Conservation (phyloP, 331 rosid genomes). For the Quercus lobata region DNA sequence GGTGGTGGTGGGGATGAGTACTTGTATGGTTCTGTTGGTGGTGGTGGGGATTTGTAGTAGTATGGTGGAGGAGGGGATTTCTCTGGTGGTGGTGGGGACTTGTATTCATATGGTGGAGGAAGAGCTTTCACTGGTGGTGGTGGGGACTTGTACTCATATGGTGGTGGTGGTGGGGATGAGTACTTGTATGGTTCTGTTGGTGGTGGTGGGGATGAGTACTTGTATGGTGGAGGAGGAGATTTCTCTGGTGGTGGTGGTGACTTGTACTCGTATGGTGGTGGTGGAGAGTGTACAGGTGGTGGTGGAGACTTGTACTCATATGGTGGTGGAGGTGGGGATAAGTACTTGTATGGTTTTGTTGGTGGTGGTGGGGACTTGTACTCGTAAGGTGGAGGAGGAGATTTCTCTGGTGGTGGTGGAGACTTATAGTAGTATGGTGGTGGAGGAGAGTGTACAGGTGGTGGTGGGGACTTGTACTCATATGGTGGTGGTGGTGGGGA, state of each 20-base stretch:
- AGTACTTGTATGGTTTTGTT: too few species aligned
- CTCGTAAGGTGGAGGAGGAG: not conserved
- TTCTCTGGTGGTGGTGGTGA: conserved; percentile 32
- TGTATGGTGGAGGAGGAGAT: conserved; percentile 16
- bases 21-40: not conserved
- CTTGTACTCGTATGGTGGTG: conserved; percentile 37
- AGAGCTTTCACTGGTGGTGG: conserved; percentile 23
- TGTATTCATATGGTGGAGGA: conserved; percentile 33
- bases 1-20: conserved; percentile 28
- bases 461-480: conserved; percentile 50
- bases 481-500: conserved; percentile 33
- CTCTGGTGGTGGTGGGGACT: conserved; percentile 33
- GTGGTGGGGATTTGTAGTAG: conserved; percentile 25
- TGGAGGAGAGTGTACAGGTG: conserved; percentile 30
- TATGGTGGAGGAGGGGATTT: conserved; percentile 14
- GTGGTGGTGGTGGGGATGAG: conserved; percentile 6
- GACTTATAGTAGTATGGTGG: conserved; percentile 44
- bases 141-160: conserved; percentile 36
- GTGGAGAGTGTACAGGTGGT: not conserved
- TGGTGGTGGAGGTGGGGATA: not conserved
- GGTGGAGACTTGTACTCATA: conserved; percentile 26
- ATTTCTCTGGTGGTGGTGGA: conserved; percentile 43
- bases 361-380: conserved; percentile 39
- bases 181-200: not conserved
- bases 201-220: conserved; percentile 39